A percentile compares a stretch with the other conserved stretches of the same genome.
These are phyloP conservation scores for Beauveria brongniartii DNA, from an alignment of 2,329 filamentous ascomycete species.

Conservation along the genomic window DNA sequence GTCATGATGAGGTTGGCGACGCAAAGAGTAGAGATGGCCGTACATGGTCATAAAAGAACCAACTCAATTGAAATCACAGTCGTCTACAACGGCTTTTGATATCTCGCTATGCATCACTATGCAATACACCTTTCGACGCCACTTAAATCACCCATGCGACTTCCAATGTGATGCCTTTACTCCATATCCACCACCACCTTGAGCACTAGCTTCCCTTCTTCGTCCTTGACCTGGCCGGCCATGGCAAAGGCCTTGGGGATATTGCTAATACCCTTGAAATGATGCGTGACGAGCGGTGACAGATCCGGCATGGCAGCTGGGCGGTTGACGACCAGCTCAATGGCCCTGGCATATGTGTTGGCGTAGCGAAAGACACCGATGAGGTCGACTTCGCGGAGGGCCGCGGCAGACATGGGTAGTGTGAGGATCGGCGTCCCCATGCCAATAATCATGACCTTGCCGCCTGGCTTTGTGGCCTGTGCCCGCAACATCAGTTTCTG, in stretches of 20 bases:
- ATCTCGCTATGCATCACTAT: constrained; percentile 1
- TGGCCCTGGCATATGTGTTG: constrained; percentile 59
- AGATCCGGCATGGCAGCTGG: constrained; percentile 53
- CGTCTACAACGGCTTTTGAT: background rate
- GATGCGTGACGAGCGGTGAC: constrained; percentile 61
- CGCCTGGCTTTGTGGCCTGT: constrained; percentile 55
- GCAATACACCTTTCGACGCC: background rate
- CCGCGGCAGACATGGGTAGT: constrained; percentile 59
- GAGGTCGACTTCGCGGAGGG: constrained; percentile 63
- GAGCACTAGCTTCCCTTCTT: constrained; percentile 59
- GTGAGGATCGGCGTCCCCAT: constrained; percentile 67
- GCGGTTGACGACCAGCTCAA: constrained; percentile 41
- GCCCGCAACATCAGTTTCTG: background rate
- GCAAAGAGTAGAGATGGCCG: background rate
- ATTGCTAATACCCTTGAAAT: constrained; percentile 53
- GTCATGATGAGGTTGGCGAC: constrained; percentile 20
- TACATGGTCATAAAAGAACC: background rate
- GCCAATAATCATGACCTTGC: constrained; percentile 61
- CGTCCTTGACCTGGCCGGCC: constrained; percentile 63
- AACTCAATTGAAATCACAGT: background rate
- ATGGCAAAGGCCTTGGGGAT: constrained; percentile 64
- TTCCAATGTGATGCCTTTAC: background rate
- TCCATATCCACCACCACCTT: constrained; percentile 59
- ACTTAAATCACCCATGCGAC: background rate
- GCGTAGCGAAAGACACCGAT: constrained; percentile 64